Conservation (phyloP, 2,329 filamentous ascomycete species). For the Moelleriella libera region DNA sequence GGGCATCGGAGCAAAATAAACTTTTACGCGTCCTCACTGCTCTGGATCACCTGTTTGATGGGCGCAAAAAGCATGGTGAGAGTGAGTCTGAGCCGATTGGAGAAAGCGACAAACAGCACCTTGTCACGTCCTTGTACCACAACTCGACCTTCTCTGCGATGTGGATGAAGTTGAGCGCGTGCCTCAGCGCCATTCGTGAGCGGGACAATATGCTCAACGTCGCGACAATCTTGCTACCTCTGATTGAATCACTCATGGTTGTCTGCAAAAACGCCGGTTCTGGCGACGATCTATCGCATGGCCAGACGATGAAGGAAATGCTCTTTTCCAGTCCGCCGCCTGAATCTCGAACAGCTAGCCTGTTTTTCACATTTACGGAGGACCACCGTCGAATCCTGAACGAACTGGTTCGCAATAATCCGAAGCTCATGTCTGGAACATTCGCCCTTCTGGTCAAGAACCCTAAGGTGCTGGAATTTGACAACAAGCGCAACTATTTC, state of each 20-base stretch:
- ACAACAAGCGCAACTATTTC: constrained; percentile 99
- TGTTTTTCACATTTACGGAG: constrained; percentile 97
- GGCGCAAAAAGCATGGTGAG: constrained; percentile 48
- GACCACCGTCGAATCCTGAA: constrained; percentile 96
- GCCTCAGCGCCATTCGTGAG: constrained; percentile 74
- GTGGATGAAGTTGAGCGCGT: constrained; percentile 86
- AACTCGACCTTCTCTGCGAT: constrained; percentile 79
- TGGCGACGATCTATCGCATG: constrained; percentile 46
- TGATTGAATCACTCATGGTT: constrained; percentile 97
- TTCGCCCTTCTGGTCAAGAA: constrained; percentile 96
- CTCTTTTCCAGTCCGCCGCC: constrained; percentile 60
- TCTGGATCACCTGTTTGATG: constrained; percentile 88
- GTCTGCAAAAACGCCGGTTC: constrained; percentile 95
- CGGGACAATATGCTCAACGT: constrained; percentile 95
- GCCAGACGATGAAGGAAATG: constrained; percentile 47
- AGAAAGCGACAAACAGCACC: constrained; percentile 59
- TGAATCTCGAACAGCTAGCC: constrained; percentile 67
- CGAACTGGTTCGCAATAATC: constrained; percentile 91
- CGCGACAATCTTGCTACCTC: constrained; percentile 81
- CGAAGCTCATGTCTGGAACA: constrained; percentile 96
- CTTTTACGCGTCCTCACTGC: constrained; percentile 83
- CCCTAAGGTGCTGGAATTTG: constrained; percentile 95
- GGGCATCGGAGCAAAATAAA: constrained; percentile 94
- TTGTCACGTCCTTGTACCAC: constrained; percentile 79
- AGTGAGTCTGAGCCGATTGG: constrained; percentile 35